Base-by-base conservation (phyloP, 2,329 filamentous ascomycete genomes). In the Fusarium sp. region DNA sequence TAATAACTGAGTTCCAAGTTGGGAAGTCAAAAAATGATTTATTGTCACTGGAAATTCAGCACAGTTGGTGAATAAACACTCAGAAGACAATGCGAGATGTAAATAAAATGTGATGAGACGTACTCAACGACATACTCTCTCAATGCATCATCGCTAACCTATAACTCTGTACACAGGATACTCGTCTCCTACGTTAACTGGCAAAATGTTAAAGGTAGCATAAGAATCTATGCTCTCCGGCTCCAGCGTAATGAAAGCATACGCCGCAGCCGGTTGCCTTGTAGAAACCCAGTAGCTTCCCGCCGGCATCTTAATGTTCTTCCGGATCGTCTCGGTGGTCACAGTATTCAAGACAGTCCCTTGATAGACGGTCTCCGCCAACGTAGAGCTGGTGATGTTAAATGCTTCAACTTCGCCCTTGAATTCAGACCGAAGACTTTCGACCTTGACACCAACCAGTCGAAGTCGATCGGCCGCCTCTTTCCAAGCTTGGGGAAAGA, bases 101-200 rank as follows among this genome's bases (percentile, higher is more conserved):
- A 2, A 2, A 28, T 28, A 9, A 10, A 28, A 28, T 28, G 26
- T 7, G 10, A 28, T 3, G 26, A 8, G 26, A 28, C 26, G 10
- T 28, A 8, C 7, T 28, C 7, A 28, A 28, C 26, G 7, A 28
- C 9, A 9, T 28, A 11, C 28, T 31, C 28, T 31, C 28, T 31
- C 28, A 31, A 13, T 31, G 14, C 14, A 34, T 34, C 15, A 17
- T 6, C 8, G 22, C 22, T 24, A 44, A 21, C 22, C 46, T 46
- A 73, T 51, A 1, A 73, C 63, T 45, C 75, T 69, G 38, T 76
- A 77, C 0, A 77, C 69, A 5, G 75, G 75, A 24, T 76, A 77
- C 43, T 77, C 75, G 6, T 75, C 71, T 2, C 74, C 75, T 4
- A 33, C 62, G 13, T 47, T 63, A 0, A 76, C 68, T 0, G 73